These are phyloP conservation scores for Sugiyamaella pinicola DNA, from an alignment of 1,139 yeast genomes.

Conservation along the genomic window DNA sequence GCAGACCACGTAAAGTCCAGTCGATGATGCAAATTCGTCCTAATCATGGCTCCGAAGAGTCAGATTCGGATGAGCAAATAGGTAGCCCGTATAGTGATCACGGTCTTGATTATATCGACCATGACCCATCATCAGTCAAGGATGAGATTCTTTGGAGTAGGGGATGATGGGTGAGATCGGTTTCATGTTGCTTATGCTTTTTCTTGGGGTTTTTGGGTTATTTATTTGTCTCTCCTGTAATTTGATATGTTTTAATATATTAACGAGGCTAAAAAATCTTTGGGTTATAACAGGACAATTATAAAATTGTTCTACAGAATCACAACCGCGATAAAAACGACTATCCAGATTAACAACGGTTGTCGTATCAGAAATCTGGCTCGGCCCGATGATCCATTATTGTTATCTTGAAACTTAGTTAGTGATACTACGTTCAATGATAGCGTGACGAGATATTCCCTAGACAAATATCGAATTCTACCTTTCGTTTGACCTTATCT, in stretches of 20 bases:
- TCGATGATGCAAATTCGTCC: slow-evolving; percentile 23
- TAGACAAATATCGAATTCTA: too few species aligned
- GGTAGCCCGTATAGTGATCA: slow-evolving; percentile 26
- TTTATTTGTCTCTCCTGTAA: slow-evolving; percentile 16
- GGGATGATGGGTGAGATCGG: slow-evolving; percentile 1
- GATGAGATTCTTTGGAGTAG: slow-evolving; percentile 22
- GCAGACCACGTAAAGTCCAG: slow-evolving; percentile 36
- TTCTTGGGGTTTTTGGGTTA: slow-evolving; percentile 12
- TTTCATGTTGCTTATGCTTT: slow-evolving; percentile 12
- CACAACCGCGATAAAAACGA: too few species aligned
- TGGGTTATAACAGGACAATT: too few species aligned
- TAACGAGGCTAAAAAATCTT: slow-evolving; percentile 9
- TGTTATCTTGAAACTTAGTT: too few species aligned
- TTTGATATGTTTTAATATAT: slow-evolving; percentile 11
- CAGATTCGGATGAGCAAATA: slow-evolving; percentile 29
- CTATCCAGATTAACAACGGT: too few species aligned
- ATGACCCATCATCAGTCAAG: slow-evolving; percentile 11
- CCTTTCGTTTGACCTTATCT: too few species aligned
- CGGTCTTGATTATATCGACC: slow-evolving; percentile 22
- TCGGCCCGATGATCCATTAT: too few species aligned
- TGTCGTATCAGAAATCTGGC: too few species aligned
- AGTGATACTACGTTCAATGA: too few species aligned
- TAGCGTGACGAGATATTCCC: too few species aligned
- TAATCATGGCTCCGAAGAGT: slow-evolving; percentile 25
- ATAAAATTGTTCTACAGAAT: too few species aligned